Base-by-base conservation (phyloP, 1,139 yeast genomes). In the Lodderomyces metapsilosis region DNA sequence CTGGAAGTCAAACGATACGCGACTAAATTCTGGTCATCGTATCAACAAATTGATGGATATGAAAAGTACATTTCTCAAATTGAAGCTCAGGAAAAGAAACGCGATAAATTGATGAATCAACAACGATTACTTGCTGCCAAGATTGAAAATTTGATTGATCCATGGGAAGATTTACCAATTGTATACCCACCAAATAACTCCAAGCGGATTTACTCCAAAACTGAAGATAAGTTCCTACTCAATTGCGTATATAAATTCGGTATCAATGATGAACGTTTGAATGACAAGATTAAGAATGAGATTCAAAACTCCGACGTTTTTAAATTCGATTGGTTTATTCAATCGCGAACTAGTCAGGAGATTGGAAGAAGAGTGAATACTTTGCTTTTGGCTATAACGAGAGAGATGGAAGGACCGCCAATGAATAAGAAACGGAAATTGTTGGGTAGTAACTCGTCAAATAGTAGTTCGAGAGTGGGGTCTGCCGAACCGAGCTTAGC, bases 121-220 rank as follows among this genome's bases (percentile, higher is more conserved):
- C 83, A 84, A 53, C 78, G 74, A 46, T 64, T 88, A 12, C 68
- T 92, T 36, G 73, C 74, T 12, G 66, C 66, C 36, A 91, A 91
- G 58, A 74, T 92, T 51, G 79, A 74, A 40, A 73, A 73, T 43
- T 74, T 78, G 42, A 70, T 71, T 11, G 84, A 83, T 40, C 97
- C 98, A 1, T 62, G 89, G 39, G 84, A 85, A 47, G 88, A 88
- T 43, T 65, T 92, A 61, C 71, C 68, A 18, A 82, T 92, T 33
- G 84, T 78, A 43, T 89, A 89, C 53, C 97, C 97, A 0, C 94
- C 95, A n/a, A 88, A 88, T 56, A 89, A 88, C 58, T 88, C 97
- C 28, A 85, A 88, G 54, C 70, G 94, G 53, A 77, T 88, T 5
- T 92, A 88, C 58, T 83, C 95, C 5, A 86, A 86, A 41, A 73